Base-by-base conservation (phyloP, 2,329 filamentous ascomycete species). In the Diaporthe batatas region DNA sequence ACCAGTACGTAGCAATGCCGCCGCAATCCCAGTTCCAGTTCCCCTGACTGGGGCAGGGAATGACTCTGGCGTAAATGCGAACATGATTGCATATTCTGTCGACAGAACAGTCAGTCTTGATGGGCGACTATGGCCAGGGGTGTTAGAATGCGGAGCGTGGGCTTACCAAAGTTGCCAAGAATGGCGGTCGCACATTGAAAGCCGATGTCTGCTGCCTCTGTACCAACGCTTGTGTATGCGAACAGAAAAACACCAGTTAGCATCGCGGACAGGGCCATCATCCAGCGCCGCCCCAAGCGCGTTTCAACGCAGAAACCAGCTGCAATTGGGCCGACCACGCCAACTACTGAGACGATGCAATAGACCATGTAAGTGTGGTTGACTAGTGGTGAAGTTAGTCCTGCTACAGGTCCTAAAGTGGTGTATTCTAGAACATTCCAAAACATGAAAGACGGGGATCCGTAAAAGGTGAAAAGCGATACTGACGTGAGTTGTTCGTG, bases 41-140 rank as follows among this genome's bases (percentile, higher is more conserved):
- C 88, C 89, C 0, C 88, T 82, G 57, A 87, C 83, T 0, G 88
- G 86, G 2, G 85, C 87, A 0, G 88, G 88, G 79, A 91, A 90
- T 0, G 87, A 87, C 75, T 91, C 88, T 0, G 89, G 89, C 0
- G 88, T 90, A 79, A 83, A 86, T 0, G 83, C 84, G 69, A 85
- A 86, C 55, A 82, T 79, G 25, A 82, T 77, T 1, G 79, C 80
- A 69, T 82, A 82, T 74, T 82, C 81, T 81, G 68, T 6, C 5
- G 21, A 54, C 1, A 29, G 7, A 23, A 36, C 1, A n/a, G 11
- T 73, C 16, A 71, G 72, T n/a, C 21, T 47, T 3, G 44, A 47
- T 47, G 16, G 21, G 12, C 2, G 16, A 47, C 18, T 47, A 47
- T 18, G 1, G 44, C 44, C 18, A 21, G 18, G 18, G 3, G 1